Conservation (phyloP, 2,329 filamentous ascomycete species). For the Fusarium poae region DNA sequence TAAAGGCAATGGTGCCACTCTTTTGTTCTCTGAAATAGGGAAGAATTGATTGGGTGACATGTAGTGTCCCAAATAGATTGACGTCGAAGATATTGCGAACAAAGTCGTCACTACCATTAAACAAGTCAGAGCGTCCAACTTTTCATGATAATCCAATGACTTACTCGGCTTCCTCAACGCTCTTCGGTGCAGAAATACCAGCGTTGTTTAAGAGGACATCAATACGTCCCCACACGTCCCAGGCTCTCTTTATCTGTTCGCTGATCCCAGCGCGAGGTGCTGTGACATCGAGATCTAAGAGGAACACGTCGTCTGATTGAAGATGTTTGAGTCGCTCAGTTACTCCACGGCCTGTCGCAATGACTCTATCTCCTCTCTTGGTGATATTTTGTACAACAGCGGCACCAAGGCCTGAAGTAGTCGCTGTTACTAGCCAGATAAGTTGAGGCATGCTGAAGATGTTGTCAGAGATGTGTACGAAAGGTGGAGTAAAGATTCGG, state of each 20-base stretch:
- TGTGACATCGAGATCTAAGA: conserved; percentile 16
- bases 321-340: conserved; percentile 4
- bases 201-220: conserved; percentile 21
- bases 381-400: conserved; percentile 14
- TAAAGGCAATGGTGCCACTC: conserved; percentile 1
- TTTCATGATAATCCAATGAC: neutral
- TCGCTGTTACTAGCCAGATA: conserved; percentile 18
- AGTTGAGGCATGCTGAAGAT: conserved; percentile 1
- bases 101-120: neutral
- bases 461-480: fast-evolving
- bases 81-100: conserved; percentile 12
- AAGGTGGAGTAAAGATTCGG: fast-evolving
- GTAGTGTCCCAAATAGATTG: conserved; percentile 6
- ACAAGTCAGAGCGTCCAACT: neutral
- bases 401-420: conserved; percentile 19
- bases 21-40: conserved; percentile 1
- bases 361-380: conserved; percentile 8
- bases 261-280: neutral
- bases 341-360: conserved; percentile 14
- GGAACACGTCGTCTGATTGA: conserved; percentile 3
- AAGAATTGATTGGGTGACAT: conserved; percentile 16
- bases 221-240: conserved; percentile 9
- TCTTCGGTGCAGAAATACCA: conserved; percentile 2
- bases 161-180: conserved; percentile 18
- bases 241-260: neutral